phyloP scores from a whole-genome alignment of 1,139 yeast genomes.

The Candida neerlandica region DNA sequence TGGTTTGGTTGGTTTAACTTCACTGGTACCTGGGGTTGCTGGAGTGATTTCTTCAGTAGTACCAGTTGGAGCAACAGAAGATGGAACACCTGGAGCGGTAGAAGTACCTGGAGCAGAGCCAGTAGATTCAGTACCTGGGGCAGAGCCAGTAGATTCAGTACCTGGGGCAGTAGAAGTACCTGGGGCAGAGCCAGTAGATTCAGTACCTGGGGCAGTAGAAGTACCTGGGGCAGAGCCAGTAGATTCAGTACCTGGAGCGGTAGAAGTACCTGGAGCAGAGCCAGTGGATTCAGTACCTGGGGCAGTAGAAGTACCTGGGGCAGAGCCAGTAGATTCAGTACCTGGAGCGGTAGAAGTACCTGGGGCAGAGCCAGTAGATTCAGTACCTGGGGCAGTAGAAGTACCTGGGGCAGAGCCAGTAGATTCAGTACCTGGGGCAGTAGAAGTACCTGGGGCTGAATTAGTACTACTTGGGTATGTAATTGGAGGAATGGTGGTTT shows the following conservation, averaged over 20 bases:
- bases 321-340: no score
- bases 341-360: no score
- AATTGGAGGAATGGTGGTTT: no score
- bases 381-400: no score
- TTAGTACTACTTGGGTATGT: no score
- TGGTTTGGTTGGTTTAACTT: neutral
- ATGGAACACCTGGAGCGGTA: no score
- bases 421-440: no score
- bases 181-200: no score
- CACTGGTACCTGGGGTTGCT: neutral
- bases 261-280: conserved; percentile 18
- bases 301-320: conserved; percentile 22
- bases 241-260: neutral
- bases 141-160: neutral
- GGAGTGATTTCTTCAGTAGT: conserved; percentile 7
- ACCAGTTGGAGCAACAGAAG: conserved; percentile 12
- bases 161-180: conserved; percentile 10
- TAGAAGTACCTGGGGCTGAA: no score
- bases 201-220: conserved; percentile 12
- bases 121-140: conserved; percentile 4
- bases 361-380: no score
- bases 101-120: conserved; percentile 11
- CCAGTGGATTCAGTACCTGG: no score
- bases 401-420: no score
- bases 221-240: conserved; percentile 7